Evolutionary conservation across 148 eudicot genomes (phyloP), one percentile per base, ranked within the genome.

Genomic region (Rhododendron kiyosumense): DNA sequence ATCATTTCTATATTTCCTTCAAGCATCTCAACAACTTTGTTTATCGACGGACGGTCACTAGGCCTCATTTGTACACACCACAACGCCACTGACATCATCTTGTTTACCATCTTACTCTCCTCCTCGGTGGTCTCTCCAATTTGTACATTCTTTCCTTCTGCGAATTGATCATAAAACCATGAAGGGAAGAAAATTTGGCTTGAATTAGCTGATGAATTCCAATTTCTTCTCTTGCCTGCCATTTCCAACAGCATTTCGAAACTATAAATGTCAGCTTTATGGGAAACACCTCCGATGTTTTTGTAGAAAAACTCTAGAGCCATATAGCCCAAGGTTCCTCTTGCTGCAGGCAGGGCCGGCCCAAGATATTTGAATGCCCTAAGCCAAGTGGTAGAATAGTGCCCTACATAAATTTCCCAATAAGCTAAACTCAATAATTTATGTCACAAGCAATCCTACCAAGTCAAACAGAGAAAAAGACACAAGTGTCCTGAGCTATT

Each of bases 21-120:
- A 9, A 81, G 69, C 69, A 81, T 81, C 46, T 81, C 69, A 8
- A 81, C 15, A 1, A 81, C 83, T 81, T 81, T 57, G 46, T 22
- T 81, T 46, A 81, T 81, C 15, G 84, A 34, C 20, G 84, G 71
- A 34, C 84, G 84, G 30, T 81, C 48, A 18, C 28, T 32, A 34
- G 84, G 71, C 69, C 57, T 81, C 84, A 81, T 81, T 32, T 81
- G 83, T 81, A 81, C 52, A 38, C 83, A 81, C 83, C 83, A 81
- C 8, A 81, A 57, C 4, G 45, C 83, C 0, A 81, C 83, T 32
- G 57, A 3, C 14, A 81, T 81, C 83, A 81, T 81, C 48, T 81
- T 81, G n/a, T 54, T 81, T 20, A 81, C 83, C 41, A 57, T 54
- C 65, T 2, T 15, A 24, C 3, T 57, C 41, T 57, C 83, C 28